Base-by-base conservation (phyloP, 352 stramenopile species). In the Globisporangium irregulare region DNA sequence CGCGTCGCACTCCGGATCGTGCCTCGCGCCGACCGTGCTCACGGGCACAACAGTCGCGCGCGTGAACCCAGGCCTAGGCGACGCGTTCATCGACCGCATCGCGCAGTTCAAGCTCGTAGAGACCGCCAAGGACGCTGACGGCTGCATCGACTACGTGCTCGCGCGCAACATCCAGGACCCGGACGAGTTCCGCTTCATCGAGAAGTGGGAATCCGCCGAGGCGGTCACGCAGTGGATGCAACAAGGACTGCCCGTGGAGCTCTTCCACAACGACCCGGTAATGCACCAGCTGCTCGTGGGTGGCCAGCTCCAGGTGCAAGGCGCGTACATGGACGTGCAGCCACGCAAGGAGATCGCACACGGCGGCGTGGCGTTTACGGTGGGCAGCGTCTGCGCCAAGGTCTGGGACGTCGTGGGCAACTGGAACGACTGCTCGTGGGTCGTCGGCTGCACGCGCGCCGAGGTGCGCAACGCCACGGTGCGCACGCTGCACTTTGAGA, bases 111-210 rank as follows among this genome's bases (percentile, higher is more conserved):
- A 62, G 24, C 63, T 68, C 36, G 63, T 68, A 12, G 63, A 68
- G 54, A 68, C 63, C 10, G 63, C 63, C 24, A 55, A 56, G 9
- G 41, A 62, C 25, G 24, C 63, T 20, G 36, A 58, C 10, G 63
- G 63, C 18, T 57, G 41, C 54, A 57, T 68, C 12, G 63, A 57
- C 24, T 68, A 68, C 38, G 41, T 57, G 53, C 63, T 68, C 7
- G 32, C 63, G 36, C 63, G 53, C 18, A 68, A 61, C 54, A 68
- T 68, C 63, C 53, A 57, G 38, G 59, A 68, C 53, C 53, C 63
- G 63, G 54, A 68, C 54, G 63, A 68, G 38, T 68, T 68, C 54
- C 63, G 63, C 5, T 68, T 68, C 54, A 62, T 68, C 27, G 63
- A 68, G 41, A 68, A 68, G 54, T 68, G 63, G 63, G 63, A 63